Base-by-base conservation (phyloP, 1,284 basidiomycete genomes). In the Meripilus lineatus region DNA sequence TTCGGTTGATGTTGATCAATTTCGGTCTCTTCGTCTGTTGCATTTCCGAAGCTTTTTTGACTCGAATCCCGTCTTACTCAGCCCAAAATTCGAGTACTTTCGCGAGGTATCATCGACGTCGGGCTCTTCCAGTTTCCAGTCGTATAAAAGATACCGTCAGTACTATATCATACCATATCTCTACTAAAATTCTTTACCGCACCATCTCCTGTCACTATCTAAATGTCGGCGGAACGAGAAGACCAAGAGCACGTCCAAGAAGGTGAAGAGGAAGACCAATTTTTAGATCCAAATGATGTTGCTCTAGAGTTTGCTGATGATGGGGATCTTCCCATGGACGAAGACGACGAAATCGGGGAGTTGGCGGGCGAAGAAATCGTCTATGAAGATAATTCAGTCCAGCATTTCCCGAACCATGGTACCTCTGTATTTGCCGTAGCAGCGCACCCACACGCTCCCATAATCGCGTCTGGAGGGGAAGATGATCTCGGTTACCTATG, bases 401-500 rank as follows among this genome's bases (percentile, higher is more conserved):
- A 83, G 57, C 74, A 75, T 47, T 90, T 90, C 58, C 55, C 69
- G 14, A 63, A 59, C 7, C 87, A 90, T 59, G 58, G 61, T n/a
- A 65, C 69, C 38, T 92, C 95, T 8, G 88, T 98, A 39, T 99
- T 98, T 62, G 70, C 84, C 36, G 71, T 99, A 32, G 70, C 89
- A 10, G 77, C 84, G 32, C 96, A 99, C 63, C 93, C 94, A 1
- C 83, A 84, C 24, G 81, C 88, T 44, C 82, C 89, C 2, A 71
- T 98, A 25, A 93, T 90, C 4, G 84, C 84, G 21, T 93, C 91
- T 1, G 96, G 96, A 24, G 95, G 93, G 26, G 93, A 96, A 66
- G 96, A 99, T 63, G 95, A 99, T 63, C 66, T 89, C 0, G 96
- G 89, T 24, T 97, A 92, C 68, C 79, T 99, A 56, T 99, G 93